These are phyloP conservation scores for Uronychia setigera DNA, from an alignment of 73 alveolate species.

Conservation along the genomic window DNA sequence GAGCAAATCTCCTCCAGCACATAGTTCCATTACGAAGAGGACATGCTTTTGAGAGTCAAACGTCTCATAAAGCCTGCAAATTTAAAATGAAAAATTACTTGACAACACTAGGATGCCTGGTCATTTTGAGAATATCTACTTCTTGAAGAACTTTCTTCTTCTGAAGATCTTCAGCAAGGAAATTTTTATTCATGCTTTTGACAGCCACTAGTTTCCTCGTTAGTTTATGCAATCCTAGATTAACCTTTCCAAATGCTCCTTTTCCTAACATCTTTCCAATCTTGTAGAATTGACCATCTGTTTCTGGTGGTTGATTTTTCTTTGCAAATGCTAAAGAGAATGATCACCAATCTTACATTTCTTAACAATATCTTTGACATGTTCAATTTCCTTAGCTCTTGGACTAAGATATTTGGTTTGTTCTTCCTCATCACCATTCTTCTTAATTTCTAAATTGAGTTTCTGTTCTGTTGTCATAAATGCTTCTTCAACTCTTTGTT, in stretches of 20 bases:
- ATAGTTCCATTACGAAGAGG: conserved; percentile 52
- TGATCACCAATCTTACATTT: background rate
- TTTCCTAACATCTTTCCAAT: conserved; percentile 45
- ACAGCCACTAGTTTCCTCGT: conserved; percentile 49
- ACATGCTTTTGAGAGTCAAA: conserved; percentile 41
- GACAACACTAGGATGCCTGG: conserved; percentile 85
- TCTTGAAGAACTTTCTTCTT: conserved; percentile 74
- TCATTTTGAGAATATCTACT: conserved; percentile 78
- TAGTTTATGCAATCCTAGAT: conserved; percentile 43
- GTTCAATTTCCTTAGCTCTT: background rate
- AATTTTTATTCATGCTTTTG: conserved; percentile 39
- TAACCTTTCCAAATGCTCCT: conserved; percentile 61
- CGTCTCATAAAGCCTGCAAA: conserved; percentile 71
- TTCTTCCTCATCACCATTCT: background rate
- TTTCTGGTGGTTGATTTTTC: conserved; percentile 32
- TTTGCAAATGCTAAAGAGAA: background rate
- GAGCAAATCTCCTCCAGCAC: conserved; percentile 65
- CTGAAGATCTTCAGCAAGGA: conserved; percentile 37
- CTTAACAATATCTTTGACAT: background rate
- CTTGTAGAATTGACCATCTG: conserved; percentile 25
- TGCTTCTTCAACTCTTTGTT: background rate
- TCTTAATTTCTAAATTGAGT: background rate
- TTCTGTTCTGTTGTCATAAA: background rate
- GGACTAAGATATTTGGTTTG: background rate
- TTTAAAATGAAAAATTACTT: conserved; percentile 59